A percentile compares a stretch with the other conserved stretches of the same genome.
Conservation (phyloP, 164 flowering plant genomes). For the Hamamelis virginiana region DNA sequence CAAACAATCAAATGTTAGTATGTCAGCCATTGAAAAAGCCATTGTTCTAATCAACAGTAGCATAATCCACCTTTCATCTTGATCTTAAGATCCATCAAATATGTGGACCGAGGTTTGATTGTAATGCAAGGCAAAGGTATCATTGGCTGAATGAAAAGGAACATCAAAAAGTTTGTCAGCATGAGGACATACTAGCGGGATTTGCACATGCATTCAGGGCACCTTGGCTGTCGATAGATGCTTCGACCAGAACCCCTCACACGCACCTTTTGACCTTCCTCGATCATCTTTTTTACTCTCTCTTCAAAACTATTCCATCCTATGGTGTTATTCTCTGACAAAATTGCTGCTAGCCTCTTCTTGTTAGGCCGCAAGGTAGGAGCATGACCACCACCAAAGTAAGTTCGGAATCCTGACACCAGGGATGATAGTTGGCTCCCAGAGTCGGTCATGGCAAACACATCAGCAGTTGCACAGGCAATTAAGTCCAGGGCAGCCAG, state of each 20-base stretch:
- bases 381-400: constrained; percentile 74
- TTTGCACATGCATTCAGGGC: constrained; percentile 91
- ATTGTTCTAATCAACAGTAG: not conserved
- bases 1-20: too few relatives aligned
- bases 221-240: constrained; percentile 84
- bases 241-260: constrained; percentile 62
- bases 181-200: constrained; percentile 22
- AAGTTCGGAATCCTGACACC: constrained; percentile 84
- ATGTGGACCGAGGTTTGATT: too few relatives aligned
- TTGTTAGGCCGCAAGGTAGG: constrained; percentile 86
- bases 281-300: constrained; percentile 79
- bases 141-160: not conserved
- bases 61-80: not conserved
- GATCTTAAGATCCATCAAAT: not conserved
- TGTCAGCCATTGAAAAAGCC: too few relatives aligned
- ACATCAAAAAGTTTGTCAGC: not conserved
- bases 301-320: constrained; percentile 65
- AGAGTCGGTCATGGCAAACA: constrained; percentile 96
- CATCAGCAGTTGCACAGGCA: constrained; percentile 93
- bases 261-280: constrained; percentile 68
- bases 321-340: constrained; percentile 61
- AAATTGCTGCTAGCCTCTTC: constrained; percentile 75
- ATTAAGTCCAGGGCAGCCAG: constrained; percentile 95
- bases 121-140: not conserved
- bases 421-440: constrained; percentile 96